These are phyloP conservation scores for Leptoxyphium fumago DNA, from an alignment of 2,329 filamentous ascomycete species.

Conservation along the genomic window DNA sequence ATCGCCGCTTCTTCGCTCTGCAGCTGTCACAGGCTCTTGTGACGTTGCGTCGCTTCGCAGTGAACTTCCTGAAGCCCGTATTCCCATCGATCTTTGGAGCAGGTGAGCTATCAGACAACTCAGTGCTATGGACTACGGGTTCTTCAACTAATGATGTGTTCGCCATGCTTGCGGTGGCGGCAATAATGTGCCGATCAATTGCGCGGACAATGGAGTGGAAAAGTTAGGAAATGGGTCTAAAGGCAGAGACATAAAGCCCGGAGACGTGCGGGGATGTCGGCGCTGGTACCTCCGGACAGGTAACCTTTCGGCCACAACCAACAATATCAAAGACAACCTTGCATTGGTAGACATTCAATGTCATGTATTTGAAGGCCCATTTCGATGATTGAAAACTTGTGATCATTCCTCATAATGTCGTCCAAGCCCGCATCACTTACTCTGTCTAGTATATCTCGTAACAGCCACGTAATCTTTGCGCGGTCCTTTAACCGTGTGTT, in stretches of 20 bases:
- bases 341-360: no score
- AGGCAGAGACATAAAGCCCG: neutral
- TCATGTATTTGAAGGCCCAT: no score
- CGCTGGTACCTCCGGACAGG: neutral
- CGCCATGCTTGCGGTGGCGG: no score
- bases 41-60: constrained; percentile 5
- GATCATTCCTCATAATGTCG: no score
- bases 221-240: neutral
- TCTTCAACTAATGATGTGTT: no score
- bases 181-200: no score
- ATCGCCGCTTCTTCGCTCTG: constrained; percentile 25
- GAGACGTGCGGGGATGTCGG: neutral
- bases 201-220: neutral
- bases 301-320: no score
- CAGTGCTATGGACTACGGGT: neutral
- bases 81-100: neutral
- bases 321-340: no score
- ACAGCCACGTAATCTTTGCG: constrained; percentile 53
- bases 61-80: neutral
- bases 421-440: neutral
- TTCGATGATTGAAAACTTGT: no score
- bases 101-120: neutral
- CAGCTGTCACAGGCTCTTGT: constrained; percentile 18
- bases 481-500: constrained; percentile 54
- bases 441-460: constrained; percentile 20